Conservation (phyloP, 352 stramenopile genomes). For the Pythium guiyangense region DNA sequence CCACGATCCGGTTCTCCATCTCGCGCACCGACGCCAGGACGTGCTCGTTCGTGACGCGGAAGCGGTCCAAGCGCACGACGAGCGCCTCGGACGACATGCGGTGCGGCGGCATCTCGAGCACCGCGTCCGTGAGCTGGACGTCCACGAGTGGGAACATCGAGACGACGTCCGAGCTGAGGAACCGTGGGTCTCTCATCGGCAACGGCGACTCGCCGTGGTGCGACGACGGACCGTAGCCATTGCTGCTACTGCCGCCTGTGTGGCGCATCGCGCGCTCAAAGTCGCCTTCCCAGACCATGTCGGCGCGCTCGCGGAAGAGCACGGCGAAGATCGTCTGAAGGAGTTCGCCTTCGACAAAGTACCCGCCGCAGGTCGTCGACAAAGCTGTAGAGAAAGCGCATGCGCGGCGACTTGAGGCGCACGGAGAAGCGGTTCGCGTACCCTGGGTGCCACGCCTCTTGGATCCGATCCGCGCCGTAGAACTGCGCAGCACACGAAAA, state of each 20-base stretch:
- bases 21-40: constrained; percentile 51
- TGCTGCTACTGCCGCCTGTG: not conserved
- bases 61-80: constrained; percentile 63
- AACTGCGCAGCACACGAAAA: constrained; percentile 75
- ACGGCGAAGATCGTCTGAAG: constrained; percentile 55
- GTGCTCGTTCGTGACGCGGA: constrained; percentile 60
- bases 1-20: constrained; percentile 74
- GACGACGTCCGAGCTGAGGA: constrained; percentile 63
- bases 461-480: constrained; percentile 71
- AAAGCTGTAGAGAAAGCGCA: constrained; percentile 82
- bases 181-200: constrained; percentile 10
- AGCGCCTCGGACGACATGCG: constrained; percentile 74
- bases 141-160: constrained; percentile 81
- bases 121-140: constrained; percentile 58
- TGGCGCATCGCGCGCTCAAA: constrained; percentile 47
- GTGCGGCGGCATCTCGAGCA: constrained; percentile 75
- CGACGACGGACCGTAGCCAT: not conserved
- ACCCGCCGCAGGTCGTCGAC: constrained; percentile 71
- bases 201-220: constrained; percentile 2
- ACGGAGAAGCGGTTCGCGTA: constrained; percentile 73
- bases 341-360: constrained; percentile 65
- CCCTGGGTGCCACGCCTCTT: constrained; percentile 78
- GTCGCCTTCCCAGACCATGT: constrained; percentile 72
- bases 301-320: constrained; percentile 52
- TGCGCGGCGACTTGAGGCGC: constrained; percentile 68